Evolutionary conservation across 805 yeast species (phyloP), one percentile per base, ranked within the genome.

Genomic region (Metschnikowia reukaufii): DNA sequence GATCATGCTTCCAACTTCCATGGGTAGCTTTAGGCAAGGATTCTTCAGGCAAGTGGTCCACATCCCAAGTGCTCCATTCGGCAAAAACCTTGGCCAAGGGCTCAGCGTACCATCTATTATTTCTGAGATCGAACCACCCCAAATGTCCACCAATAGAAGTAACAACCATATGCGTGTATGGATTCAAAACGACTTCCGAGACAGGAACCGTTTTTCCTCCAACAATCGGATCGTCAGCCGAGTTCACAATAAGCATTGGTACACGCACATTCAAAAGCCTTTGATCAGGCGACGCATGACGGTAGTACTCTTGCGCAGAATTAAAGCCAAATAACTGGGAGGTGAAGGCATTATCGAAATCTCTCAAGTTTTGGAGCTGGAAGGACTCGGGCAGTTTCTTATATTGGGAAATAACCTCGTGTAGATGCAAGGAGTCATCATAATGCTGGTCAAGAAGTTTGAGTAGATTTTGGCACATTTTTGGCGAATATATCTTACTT

Each of bases 101-200:
- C 17, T 57, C 57, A 4, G 74, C 59, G 51, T 72, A 69, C 76
- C 76, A 73, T 37, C 77, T 56, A 20, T 55, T 50, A 21, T 67
- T 61, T 25, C 51, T 55, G 33, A 48, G 44, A 41, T 64, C 63
- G 49, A 71, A 73, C 77, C 76, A 73, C 2, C 77, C 86, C 59
- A 84, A 72, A 61, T 86, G 94, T 6, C 92, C 92, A 52, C 94
- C 94, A 12, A 81, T 59, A 44, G 82, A 79, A 1, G 88, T 77
- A 38, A 79, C 76, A 4, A 81, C 69, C 64, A 83, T 65, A 27
- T 78, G 68, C 20, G 82, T 65, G 58, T 77, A 82, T 13, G 90
- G 89, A 50, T 84, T 84, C 25, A 70, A 63, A 32, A 60, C 50
- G 16, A 77, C 74, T 45, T 81, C 86, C 4, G 60, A 43, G 18